Conservation (phyloP, 2,329 filamentous ascomycete species). For the Aspergillus calidoustus region DNA sequence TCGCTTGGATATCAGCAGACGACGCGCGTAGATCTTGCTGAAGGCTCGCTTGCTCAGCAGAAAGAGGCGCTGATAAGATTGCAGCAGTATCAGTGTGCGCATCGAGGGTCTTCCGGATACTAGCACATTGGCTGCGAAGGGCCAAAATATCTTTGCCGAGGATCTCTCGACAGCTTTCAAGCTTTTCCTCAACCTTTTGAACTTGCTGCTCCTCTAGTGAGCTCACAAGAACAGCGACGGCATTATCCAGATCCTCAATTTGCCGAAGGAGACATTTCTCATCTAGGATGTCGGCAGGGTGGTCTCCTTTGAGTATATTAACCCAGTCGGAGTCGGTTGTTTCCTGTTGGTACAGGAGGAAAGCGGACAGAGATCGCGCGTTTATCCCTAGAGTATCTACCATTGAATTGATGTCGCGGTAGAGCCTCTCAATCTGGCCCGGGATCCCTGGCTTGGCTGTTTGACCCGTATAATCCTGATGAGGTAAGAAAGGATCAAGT, state of each 20-base stretch:
- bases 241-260: conserved; percentile 67
- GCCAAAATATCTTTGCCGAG: conserved; percentile 69
- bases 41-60: conserved; percentile 79
- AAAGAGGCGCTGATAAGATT: conserved; percentile 73
- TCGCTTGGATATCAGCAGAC: conserved; percentile 74
- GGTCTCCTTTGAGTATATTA: conserved; percentile 47
- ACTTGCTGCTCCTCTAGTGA: conserved; percentile 72
- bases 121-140: conserved; percentile 75
- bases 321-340: conserved; percentile 56
- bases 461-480: conserved; percentile 51
- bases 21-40: conserved; percentile 80
- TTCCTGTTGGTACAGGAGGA: conserved; percentile 54
- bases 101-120: conserved; percentile 76
- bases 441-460: conserved; percentile 53
- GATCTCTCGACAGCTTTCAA: conserved; percentile 70
- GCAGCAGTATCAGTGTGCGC: conserved; percentile 71
- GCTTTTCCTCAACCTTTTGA: conserved; percentile 68
- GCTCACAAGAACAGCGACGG: conserved; percentile 68
- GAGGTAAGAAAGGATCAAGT: conserved; percentile 54
- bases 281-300: conserved; percentile 71
- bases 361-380: conserved; percentile 66
- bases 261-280: conserved; percentile 76
- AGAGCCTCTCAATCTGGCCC: conserved; percentile 55
- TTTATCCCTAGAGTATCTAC: conserved; percentile 91
- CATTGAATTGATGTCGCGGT: conserved; percentile 71